Percentiles rank a stretch among this genome's conserved stretches.
phyloP scores from a whole-genome alignment of 2,329 filamentous ascomycete species.

The Colletotrichum musicola region DNA sequence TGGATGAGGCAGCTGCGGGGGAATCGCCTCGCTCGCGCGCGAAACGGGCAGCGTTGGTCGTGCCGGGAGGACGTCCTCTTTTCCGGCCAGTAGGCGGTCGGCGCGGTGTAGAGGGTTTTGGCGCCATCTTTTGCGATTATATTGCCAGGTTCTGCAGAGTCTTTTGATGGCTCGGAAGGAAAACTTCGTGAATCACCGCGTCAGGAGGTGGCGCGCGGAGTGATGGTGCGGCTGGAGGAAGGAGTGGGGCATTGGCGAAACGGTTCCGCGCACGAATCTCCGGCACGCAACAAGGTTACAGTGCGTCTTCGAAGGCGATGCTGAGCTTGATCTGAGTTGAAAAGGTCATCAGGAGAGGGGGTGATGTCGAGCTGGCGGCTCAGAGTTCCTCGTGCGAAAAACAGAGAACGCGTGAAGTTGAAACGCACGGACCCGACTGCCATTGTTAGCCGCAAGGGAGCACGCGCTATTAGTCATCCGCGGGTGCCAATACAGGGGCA shows the following conservation, averaged over 20 bases:
- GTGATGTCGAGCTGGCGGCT: conserved; percentile 51
- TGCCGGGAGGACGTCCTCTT: conserved; percentile 60
- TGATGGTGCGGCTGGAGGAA: conserved; percentile 38
- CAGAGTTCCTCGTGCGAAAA: conserved; percentile 49
- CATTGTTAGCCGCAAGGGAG: conserved; percentile 36
- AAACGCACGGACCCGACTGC: conserved; percentile 46
- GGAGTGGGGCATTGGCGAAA: conserved; percentile 40
- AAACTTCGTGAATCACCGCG: conserved; percentile 41
- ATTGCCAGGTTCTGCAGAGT: conserved; percentile 3
- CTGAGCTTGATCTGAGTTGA: conserved; percentile 31
- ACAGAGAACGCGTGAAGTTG: conserved; percentile 58
- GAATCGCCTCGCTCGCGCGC: conserved; percentile 52
- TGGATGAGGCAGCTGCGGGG: conserved; percentile 47
- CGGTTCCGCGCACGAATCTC: conserved; percentile 36
- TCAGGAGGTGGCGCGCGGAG: conserved; percentile 42
- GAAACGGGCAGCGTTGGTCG: conserved; percentile 56
- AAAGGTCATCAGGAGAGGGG: conserved; percentile 45
- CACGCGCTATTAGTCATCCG: conserved; percentile 39
- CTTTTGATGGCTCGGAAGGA: conserved; percentile 34
- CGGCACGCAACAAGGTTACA: conserved; percentile 40
- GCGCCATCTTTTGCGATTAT: conserved; percentile 45
- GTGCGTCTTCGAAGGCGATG: conserved; percentile 33
- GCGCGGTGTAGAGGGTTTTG: conserved; percentile 54
- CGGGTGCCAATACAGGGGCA: conserved; percentile 17
- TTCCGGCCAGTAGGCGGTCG: conserved; percentile 58